Evolutionary conservation across 2,329 filamentous ascomycete genomes (phyloP).

Genomic region (Xylariaceae sp.): DNA sequence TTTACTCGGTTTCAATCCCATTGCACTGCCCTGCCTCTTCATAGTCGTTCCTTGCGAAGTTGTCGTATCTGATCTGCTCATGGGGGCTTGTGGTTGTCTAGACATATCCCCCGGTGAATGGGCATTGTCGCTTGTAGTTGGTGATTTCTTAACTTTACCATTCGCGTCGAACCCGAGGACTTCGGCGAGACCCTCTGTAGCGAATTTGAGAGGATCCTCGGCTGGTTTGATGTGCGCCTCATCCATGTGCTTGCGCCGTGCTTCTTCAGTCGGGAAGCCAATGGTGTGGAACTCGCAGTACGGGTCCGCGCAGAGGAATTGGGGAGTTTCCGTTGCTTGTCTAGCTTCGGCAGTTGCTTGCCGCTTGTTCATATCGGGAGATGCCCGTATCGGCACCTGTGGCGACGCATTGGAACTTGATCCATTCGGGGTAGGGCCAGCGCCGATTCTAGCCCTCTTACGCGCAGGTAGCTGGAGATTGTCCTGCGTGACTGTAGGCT

Average conservation of each 20-base stretch:
- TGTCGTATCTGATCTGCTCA: slow-evolving; percentile 41
- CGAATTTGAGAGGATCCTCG: slow-evolving; percentile 52
- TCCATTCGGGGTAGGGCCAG: slow-evolving; percentile 37
- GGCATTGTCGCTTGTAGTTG: slow-evolving; percentile 27
- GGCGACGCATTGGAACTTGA: slow-evolving; percentile 45
- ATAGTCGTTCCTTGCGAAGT: slow-evolving; percentile 50
- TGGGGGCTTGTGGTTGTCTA: slow-evolving; percentile 47
- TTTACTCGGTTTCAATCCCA: slow-evolving; percentile 40
- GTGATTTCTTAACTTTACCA: slow-evolving; percentile 40
- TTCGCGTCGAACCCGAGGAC: slow-evolving; percentile 50
- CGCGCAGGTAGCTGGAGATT: slow-evolving; percentile 53
- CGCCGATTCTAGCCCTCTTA: slow-evolving; percentile 52
- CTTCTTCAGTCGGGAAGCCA: slow-evolving; percentile 53
- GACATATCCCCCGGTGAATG: slow-evolving; percentile 37
- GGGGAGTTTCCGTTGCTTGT: slow-evolving; percentile 37
- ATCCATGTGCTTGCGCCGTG: slow-evolving; percentile 49
- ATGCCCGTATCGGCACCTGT: slow-evolving; percentile 44
- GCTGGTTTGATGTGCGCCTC: slow-evolving; percentile 57
- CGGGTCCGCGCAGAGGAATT: slow-evolving; percentile 49
- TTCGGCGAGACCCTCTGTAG: slow-evolving; percentile 46
- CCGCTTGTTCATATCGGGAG: slow-evolving; percentile 44
- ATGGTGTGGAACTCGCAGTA: slow-evolving; percentile 50
- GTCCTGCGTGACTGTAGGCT: slow-evolving; percentile 48
- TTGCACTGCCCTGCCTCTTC: slow-evolving; percentile 46
- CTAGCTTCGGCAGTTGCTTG: slow-evolving; percentile 31